These are phyloP conservation scores for Lojkania enalia DNA, from an alignment of 2,329 filamentous ascomycete genomes.

Conservation along the genomic window DNA sequence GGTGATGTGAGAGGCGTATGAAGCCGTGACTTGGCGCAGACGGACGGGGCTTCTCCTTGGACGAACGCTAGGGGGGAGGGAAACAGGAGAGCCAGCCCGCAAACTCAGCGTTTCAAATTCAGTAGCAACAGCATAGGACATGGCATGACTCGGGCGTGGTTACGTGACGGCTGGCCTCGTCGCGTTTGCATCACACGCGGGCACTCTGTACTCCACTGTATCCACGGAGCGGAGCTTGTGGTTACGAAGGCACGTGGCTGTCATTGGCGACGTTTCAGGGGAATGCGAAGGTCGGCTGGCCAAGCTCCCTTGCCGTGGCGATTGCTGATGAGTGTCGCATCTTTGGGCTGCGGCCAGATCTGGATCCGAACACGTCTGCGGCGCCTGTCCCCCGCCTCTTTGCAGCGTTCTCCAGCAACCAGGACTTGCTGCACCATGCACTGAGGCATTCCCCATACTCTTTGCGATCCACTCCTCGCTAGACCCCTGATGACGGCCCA, in stretches of 20 bases:
- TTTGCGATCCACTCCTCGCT: neutral
- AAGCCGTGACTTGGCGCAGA: no score
- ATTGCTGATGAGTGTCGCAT: neutral
- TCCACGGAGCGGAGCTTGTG: neutral
- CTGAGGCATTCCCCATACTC: constrained; percentile 4
- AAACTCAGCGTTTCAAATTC: neutral
- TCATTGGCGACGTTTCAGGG: neutral
- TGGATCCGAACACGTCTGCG: constrained; percentile 1
- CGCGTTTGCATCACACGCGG: neutral
- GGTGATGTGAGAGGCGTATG: no score
- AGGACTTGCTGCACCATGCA: neutral
- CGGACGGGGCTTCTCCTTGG: no score
- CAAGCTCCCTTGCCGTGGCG: no score
- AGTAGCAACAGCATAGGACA: no score
- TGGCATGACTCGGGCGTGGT: no score
- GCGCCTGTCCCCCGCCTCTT: neutral
- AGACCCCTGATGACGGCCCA: neutral
- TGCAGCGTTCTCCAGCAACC: neutral
- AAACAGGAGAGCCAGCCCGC: neutral
- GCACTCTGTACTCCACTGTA: neutral
- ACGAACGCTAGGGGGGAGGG: no score
- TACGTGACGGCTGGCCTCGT: no score
- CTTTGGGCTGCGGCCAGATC: constrained; percentile 1
- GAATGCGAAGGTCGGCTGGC: no score
- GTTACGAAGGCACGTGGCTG: neutral